Evolutionary conservation across 345 rosid species (phyloP).

Genomic region (Brassica rapa): DNA sequence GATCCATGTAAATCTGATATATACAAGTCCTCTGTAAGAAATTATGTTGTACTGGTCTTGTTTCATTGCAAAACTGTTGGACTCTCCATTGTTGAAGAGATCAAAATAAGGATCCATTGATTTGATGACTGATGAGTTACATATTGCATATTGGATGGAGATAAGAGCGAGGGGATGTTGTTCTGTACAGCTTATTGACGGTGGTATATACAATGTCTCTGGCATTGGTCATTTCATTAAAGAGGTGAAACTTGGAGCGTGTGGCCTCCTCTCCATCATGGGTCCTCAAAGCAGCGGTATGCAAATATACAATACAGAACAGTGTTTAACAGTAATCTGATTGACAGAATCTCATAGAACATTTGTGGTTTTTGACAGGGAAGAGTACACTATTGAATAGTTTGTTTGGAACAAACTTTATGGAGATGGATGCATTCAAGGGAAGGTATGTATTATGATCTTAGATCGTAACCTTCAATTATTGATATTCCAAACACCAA

Average conservation of each 20-base stretch:
- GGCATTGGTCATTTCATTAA: constrained; percentile 68
- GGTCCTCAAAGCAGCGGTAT: constrained; percentile 98
- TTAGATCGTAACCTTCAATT: background rate
- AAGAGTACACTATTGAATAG: constrained; percentile 88
- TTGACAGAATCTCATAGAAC: background rate
- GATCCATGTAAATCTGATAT: constrained; percentile 15
- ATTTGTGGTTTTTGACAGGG: constrained; percentile 55
- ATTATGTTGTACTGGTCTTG: background rate
- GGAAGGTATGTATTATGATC: constrained; percentile 62
- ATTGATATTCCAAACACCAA: too few species aligned
- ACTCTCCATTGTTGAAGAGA: background rate
- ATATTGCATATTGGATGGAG: constrained; percentile 42
- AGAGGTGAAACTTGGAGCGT: constrained; percentile 66
- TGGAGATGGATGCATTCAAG: constrained; percentile 96
- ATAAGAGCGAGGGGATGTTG: constrained; percentile 43
- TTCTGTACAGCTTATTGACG: constrained; percentile 87
- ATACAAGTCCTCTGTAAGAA: constrained; percentile 9
- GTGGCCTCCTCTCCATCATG: constrained; percentile 94
- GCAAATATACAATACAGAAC: too few species aligned
- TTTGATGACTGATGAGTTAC: background rate
- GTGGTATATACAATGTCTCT: constrained; percentile 62
- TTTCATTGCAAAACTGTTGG: background rate
- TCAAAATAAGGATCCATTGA: background rate
- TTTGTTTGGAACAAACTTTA: constrained; percentile 81
- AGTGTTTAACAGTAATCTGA: too few species aligned